These are phyloP conservation scores for Fonsecaea monophora DNA, from an alignment of 2,329 filamentous ascomycete genomes.

Conservation along the genomic window DNA sequence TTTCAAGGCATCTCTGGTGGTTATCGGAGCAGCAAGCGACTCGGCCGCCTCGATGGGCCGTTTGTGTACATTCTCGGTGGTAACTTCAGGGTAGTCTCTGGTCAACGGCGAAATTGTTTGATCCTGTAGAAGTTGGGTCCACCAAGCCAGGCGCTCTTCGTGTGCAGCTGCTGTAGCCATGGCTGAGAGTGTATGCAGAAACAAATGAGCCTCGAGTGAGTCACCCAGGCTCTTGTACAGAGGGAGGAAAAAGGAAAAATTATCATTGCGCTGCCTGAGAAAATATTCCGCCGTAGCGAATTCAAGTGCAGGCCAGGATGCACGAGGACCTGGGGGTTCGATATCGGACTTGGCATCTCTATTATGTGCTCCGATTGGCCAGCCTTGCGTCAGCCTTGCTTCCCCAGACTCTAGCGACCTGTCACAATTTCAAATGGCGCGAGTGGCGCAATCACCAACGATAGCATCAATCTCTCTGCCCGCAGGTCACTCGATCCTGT, in stretches of 20 bases:
- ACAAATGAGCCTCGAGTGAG: constrained; percentile 2
- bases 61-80: constrained; percentile 44
- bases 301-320: background rate
- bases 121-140: constrained; percentile 51
- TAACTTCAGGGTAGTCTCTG: constrained; percentile 52
- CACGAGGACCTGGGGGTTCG: background rate
- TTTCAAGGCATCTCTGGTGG: constrained; percentile 48
- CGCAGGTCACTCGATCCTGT: background rate
- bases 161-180: constrained; percentile 27
- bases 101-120: constrained; percentile 54
- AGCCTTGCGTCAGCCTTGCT: background rate
- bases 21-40: constrained; percentile 48
- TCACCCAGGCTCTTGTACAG: background rate
- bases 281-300: background rate
- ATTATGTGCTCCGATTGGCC: background rate
- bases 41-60: constrained; percentile 53
- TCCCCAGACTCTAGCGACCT: constrained; percentile 2
- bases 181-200: background rate
- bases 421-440: constrained; percentile 3
- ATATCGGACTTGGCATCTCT: background rate
- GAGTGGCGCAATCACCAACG: background rate
- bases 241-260: constrained; percentile 13
- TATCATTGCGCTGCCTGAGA: background rate
- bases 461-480: background rate
- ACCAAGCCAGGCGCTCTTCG: constrained; percentile 47